These are phyloP conservation scores for Pythium monospermum DNA, from an alignment of 352 stramenopile species.

Conservation along the genomic window DNA sequence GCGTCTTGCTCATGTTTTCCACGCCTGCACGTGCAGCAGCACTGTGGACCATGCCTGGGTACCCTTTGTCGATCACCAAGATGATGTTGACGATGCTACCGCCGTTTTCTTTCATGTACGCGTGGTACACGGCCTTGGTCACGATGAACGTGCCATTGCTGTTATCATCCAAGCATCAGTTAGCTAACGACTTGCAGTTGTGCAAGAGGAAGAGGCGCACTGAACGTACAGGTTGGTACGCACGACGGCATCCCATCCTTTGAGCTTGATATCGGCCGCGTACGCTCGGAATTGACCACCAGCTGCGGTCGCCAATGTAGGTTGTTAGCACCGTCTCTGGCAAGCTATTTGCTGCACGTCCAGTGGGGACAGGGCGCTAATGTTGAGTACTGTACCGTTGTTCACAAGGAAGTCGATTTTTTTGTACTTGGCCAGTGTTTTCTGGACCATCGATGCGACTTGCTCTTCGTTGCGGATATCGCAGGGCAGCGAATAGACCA, in stretches of 20 bases:
- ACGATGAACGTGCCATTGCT: constrained; percentile 90
- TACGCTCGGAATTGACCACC: constrained; percentile 90
- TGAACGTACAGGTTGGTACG: constrained; percentile 86
- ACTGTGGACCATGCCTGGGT: constrained; percentile 89
- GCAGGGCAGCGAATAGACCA: constrained; percentile 56
- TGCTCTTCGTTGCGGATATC: constrained; percentile 74
- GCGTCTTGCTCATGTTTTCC: constrained; percentile 92
- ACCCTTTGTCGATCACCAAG: constrained; percentile 91
- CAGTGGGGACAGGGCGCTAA: neutral
- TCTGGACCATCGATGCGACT: constrained; percentile 30
- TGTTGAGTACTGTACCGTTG: constrained; percentile 53
- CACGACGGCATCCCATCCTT: constrained; percentile 91
- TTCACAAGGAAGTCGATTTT: constrained; percentile 91
- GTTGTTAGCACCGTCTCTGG: neutral
- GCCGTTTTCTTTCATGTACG: constrained; percentile 92
- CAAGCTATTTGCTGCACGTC: neutral
- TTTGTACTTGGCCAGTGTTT: constrained; percentile 71
- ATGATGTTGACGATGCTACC: constrained; percentile 95
- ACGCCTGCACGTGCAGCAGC: constrained; percentile 89
- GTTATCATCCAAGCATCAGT: neutral
- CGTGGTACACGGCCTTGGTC: constrained; percentile 89
- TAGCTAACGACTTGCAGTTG: neutral
- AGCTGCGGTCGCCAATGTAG: constrained; percentile 23
- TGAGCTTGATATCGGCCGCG: constrained; percentile 85
- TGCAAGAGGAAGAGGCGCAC: neutral